phyloP scores from a whole-genome alignment of 176 grass and related monocot genomes.

The Eleusine coracana region DNA sequence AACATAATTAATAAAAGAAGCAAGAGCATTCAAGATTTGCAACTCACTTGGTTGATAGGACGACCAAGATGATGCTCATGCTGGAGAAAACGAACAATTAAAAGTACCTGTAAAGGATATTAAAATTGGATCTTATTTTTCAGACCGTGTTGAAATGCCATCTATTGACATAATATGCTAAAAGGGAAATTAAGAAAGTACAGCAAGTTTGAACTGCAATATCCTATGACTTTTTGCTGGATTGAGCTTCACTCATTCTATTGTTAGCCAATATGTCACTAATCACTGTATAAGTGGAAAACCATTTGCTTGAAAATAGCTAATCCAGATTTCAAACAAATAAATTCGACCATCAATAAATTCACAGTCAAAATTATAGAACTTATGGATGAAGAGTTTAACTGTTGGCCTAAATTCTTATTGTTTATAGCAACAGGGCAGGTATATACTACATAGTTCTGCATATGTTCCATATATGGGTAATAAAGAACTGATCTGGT shows the following conservation, averaged over 20 bases:
- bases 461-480: conserved; percentile 18
- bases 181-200: background rate
- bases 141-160: background rate
- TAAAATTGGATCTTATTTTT: conserved; percentile 20
- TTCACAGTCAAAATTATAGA: conserved; percentile 3
- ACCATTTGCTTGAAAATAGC: conserved; percentile 7
- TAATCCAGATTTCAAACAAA: conserved; percentile 26
- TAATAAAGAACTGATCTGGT: conserved; percentile 10
- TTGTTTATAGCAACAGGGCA: background rate
- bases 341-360: conserved; percentile 9
- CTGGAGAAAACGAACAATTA: conserved; percentile 96
- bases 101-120: conserved; percentile 73
- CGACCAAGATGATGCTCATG: conserved; percentile 94
- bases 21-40: conserved; percentile 10
- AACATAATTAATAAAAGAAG: conserved; percentile 10
- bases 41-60: conserved; percentile 82
- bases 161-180: conserved; percentile 33
- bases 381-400: background rate
- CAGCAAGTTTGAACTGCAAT: conserved; percentile 10
- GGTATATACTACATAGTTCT: background rate
- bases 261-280: conserved; percentile 7
- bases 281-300: background rate
- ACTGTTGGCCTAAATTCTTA: background rate
- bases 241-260: background rate
- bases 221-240: background rate